Evolutionary conservation across 2,329 filamentous ascomycete species (phyloP), one percentile per base, ranked within the genome.

Genomic region (Cercospora sp.): DNA sequence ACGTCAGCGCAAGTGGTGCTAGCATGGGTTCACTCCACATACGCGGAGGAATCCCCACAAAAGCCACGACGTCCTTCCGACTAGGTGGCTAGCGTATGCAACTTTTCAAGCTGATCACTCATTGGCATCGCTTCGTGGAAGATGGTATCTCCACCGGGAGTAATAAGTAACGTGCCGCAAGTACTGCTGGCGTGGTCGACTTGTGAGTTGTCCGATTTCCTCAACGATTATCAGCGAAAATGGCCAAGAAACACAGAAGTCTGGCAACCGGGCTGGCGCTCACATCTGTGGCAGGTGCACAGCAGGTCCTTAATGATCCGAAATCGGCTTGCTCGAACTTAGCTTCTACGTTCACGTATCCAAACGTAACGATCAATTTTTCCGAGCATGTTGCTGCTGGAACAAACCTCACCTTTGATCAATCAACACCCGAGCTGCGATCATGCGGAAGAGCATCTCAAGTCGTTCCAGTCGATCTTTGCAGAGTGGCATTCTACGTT

Each of bases 401-500:
- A 9, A 77, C 75, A 4, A 77, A 75, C 51, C 26, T 77, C 26
- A 68, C 70, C 5, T 60, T 76, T 23, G 68, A 70, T 9, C 39
- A 51, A 77, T 64, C 62, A n/a, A 36, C 31, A 48, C 62, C 62
- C 12, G 79, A 67, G 77, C 81, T 73, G 61, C 72, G 75, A 13
- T 79, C 81, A 45, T 85, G 84, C 65, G 70, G 64, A 18, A 69
- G 71, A 8, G 58, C 74, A n/a, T 72, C 65, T 59, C 75, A 78
- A 53, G 62, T 76, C 53, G 75, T 80, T 1, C 68, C 76, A 10
- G 75, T 76, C 5, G 79, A 83, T 67, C 73, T 81, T 5, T 82
- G 81, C 69, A 78, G 81, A 8, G 71, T 82, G n/a, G 73, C 76
- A 3, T 76, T 82, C 57, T 76, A 80, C 59, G 79, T 82, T 3